These are phyloP conservation scores for Tagetes erecta DNA, from an alignment of 129 eudicot species.

Conservation along the genomic window DNA sequence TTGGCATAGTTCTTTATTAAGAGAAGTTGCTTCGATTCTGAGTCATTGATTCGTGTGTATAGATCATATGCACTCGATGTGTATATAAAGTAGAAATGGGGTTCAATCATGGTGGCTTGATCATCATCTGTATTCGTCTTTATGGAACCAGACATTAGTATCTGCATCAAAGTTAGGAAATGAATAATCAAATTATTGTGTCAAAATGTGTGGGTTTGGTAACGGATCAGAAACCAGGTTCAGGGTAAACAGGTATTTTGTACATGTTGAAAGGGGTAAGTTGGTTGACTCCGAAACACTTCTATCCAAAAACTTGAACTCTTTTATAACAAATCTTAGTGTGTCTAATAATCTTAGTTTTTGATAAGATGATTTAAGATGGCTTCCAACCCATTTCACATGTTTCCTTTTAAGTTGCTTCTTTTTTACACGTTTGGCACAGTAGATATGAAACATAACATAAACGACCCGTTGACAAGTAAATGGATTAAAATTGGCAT, in stretches of 20 bases:
- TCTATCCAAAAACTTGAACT: neutral
- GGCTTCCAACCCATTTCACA: neutral
- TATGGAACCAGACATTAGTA: constrained; percentile 42
- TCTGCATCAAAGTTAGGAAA: constrained; percentile 46
- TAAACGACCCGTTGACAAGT: neutral
- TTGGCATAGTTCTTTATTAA: constrained; percentile 59
- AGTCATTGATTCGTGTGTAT: constrained; percentile 58
- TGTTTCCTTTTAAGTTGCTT: neutral
- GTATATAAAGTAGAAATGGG: constrained; percentile 65
- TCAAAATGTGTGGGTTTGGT: neutral
- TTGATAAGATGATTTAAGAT: neutral
- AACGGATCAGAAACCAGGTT: neutral
- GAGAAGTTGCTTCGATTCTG: constrained; percentile 61
- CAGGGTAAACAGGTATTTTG: neutral
- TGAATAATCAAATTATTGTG: neutral
- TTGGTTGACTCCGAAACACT: neutral
- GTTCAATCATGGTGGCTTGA: constrained; percentile 46
- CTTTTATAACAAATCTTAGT: neutral
- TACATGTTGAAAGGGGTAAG: neutral
- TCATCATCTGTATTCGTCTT: constrained; percentile 40
- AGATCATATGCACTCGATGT: constrained; percentile 74
- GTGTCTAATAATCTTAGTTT: neutral
- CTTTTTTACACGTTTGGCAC: neutral
- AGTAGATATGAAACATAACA: neutral
- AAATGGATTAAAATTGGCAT: constrained; percentile 4